phyloP scores from a whole-genome alignment of 106 monocot genomes.

The Cymbidium sinense region DNA sequence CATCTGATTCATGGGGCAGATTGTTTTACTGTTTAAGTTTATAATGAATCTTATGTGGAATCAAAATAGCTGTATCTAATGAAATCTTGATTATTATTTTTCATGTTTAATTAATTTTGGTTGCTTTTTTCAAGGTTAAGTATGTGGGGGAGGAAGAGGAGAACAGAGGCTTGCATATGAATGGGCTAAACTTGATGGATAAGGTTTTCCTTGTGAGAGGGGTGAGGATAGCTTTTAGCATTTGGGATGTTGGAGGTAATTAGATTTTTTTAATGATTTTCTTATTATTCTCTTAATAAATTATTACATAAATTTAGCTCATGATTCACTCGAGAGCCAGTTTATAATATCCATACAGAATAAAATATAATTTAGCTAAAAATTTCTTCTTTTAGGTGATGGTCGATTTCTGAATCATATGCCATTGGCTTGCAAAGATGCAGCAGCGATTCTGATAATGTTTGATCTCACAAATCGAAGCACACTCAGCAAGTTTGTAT shows the following conservation, averaged over 20 bases:
- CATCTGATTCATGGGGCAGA: neutral
- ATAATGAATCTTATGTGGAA: neutral
- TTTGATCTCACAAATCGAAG: slow-evolving; percentile 85
- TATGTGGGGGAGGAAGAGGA: slow-evolving; percentile 62
- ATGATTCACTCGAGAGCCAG: no score
- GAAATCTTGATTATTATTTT: neutral
- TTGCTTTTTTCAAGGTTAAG: slow-evolving; percentile 31
- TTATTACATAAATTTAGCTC: neutral
- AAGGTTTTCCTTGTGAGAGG: slow-evolving; percentile 53
- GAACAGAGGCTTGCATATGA: slow-evolving; percentile 49
- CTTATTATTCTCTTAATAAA: neutral
- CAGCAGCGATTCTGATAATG: slow-evolving; percentile 88
- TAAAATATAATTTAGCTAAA: no score
- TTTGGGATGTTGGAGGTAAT: slow-evolving; percentile 91
- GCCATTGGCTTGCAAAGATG: slow-evolving; percentile 89
- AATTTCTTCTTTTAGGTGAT: slow-evolving; percentile 38
- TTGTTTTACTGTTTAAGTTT: no score
- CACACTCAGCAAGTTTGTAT: slow-evolving; percentile 67
- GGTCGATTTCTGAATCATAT: slow-evolving; percentile 46
- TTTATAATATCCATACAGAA: no score
- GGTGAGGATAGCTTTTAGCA: slow-evolving; percentile 54
- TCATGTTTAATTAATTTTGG: neutral
- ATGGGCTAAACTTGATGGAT: slow-evolving; percentile 74
- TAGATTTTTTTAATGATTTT: neutral
- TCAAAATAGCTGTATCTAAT: neutral